Base-by-base conservation (phyloP, 2,329 filamentous ascomycete species). In the Fusarium sp. region DNA sequence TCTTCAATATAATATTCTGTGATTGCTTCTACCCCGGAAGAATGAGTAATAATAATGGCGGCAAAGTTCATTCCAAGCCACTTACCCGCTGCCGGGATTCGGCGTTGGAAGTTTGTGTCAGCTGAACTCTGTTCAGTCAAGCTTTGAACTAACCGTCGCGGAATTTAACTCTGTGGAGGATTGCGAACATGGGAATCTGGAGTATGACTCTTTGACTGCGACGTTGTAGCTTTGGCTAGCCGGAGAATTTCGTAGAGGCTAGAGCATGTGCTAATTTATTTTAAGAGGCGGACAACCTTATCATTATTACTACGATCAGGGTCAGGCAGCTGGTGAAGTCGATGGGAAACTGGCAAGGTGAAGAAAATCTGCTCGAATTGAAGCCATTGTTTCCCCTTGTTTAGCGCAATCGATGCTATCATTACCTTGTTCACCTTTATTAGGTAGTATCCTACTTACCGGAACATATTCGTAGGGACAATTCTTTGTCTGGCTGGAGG, bases 1-100 rank as follows among this genome's bases (percentile, higher is more conserved):
- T n/a, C 35, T 14, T 18, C 24, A 54, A 0, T 2, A 30, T 2
- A 0, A 39, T 2, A 3, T 41, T 13, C 6, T 2, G 7, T 24
- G 30, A 24, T n/a, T 47, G 20, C 15, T 7, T 20, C 6, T 2
- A 11, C 7, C 3, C 11, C 0, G 1, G 2, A 2, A n/a, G 6
- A 14, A 28, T 39, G 24, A 39, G 33, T 18, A 13, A 54, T 22
- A 39, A 24, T 18, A 13, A 54, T 22, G 8, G 20, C 33, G 33
- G 12, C 15, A 36, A 53, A 24, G 22, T 30, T 47, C 14, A 28
- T n/a, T 53, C 8, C 38, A 64, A 50, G 64, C 44, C 54, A 66
- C 45, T 28, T 67, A 35, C 50, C 42, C 39, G 12, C 16, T 35
- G 47, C 54, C 47, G 26, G 62, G 62, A 42, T 28, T 50, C 39